Percentiles rank a stretch among this genome's conserved stretches.
Evolutionary conservation across 2,329 filamentous ascomycete genomes (phyloP).

Genomic region (Samsoniella hepiali): DNA sequence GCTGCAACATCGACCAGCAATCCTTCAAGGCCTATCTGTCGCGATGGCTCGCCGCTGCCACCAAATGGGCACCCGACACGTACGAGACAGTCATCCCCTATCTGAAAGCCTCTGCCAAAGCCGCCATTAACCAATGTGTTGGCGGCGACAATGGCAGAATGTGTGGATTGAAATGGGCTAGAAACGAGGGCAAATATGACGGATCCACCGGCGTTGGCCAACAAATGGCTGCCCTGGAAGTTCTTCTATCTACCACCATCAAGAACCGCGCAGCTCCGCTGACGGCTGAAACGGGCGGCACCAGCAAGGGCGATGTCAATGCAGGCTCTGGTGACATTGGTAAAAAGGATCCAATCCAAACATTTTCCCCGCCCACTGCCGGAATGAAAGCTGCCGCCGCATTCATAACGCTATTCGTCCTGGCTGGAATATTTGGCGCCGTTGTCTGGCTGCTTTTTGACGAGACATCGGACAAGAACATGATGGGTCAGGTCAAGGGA

Average conservation of each 20-base stretch:
- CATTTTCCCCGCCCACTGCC: constrained; percentile 39
- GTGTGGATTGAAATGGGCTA: constrained; percentile 59
- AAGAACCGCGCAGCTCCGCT: constrained; percentile 40
- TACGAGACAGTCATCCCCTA: constrained; percentile 49
- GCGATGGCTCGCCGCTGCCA: constrained; percentile 59
- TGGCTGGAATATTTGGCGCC: constrained; percentile 54
- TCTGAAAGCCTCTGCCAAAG: constrained; percentile 53
- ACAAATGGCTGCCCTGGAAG: constrained; percentile 67
- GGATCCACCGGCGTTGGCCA: constrained; percentile 62
- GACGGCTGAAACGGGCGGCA: constrained; percentile 55
- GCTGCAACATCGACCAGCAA: constrained; percentile 60
- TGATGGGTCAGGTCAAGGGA: constrained; percentile 32
- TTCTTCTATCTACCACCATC: constrained; percentile 61
- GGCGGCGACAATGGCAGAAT: constrained; percentile 55
- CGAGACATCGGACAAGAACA: constrained; percentile 38
- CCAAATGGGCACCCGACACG: constrained; percentile 62
- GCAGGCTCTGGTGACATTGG: constrained; percentile 47
- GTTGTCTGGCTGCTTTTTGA: constrained; percentile 48
- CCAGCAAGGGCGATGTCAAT: constrained; percentile 45
- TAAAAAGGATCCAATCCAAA: constrained; percentile 30
- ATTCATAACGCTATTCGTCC: constrained; percentile 57
- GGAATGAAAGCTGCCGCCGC: constrained; percentile 67
- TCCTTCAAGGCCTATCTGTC: constrained; percentile 63
- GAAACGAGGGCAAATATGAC: constrained; percentile 49
- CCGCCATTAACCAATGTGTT: constrained; percentile 55